phyloP scores from a whole-genome alignment of 805 yeast species.

The Cyberlindnera xishuangbannaensis region DNA sequence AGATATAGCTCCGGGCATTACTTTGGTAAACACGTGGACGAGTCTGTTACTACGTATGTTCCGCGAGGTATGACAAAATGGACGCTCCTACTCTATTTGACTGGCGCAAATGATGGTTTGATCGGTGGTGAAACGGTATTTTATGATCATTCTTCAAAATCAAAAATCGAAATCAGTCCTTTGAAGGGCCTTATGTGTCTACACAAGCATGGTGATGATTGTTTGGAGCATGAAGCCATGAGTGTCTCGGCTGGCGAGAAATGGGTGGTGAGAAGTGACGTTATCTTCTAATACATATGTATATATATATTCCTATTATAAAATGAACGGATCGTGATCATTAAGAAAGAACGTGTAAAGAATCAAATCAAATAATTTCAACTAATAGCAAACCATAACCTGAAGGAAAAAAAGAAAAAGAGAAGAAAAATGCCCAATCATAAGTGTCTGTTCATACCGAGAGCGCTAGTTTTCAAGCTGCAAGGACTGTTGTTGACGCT shows the following conservation, averaged over 20 bases:
- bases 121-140: slow-evolving; percentile 58
- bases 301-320: no score
- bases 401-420: no score
- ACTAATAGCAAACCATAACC: no score
- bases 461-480: slow-evolving; percentile 3
- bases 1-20: slow-evolving; percentile 51
- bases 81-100: slow-evolving; percentile 53
- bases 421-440: neutral
- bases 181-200: slow-evolving; percentile 49
- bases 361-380: no score
- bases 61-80: slow-evolving; percentile 42
- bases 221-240: slow-evolving; percentile 54
- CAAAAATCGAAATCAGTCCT: slow-evolving; percentile 47
- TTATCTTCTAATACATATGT: slow-evolving; percentile 35
- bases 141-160: slow-evolving; percentile 30
- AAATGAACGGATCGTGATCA: no score
- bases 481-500: slow-evolving; percentile 22
- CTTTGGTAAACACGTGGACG: slow-evolving; percentile 59
- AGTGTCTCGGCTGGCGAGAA: slow-evolving; percentile 46
- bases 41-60: slow-evolving; percentile 35
- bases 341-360: no score
- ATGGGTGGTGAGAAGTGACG: slow-evolving; percentile 60
- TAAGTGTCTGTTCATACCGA: neutral
- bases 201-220: slow-evolving; percentile 64
- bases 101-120: slow-evolving; percentile 47